Percentiles rank a stretch among this genome's conserved stretches.
phyloP scores from a whole-genome alignment of 208 protist species.

The Trichomonas vaginalis region DNA sequence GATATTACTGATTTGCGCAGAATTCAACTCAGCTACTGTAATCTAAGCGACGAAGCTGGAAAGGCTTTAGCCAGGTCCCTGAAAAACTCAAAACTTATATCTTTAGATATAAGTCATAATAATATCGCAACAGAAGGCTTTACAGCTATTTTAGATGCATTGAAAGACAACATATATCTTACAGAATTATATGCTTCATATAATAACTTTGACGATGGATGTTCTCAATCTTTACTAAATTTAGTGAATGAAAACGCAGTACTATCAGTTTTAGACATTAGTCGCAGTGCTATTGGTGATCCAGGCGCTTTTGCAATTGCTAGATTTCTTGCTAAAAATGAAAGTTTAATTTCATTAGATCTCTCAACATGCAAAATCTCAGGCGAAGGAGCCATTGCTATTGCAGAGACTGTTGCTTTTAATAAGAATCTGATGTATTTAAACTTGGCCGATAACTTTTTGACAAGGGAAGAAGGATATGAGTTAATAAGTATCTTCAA shows the following conservation, averaged over 20 bases:
- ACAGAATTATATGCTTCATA: background rate
- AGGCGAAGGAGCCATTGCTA: background rate
- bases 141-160: background rate
- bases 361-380: background rate
- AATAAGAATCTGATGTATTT: background rate
- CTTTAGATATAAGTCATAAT: background rate
- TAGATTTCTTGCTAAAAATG: background rate
- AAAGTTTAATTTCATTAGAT: background rate
- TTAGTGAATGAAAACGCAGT: background rate
- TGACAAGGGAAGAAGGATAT: conserved; percentile 1
- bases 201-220: background rate
- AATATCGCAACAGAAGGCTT: background rate
- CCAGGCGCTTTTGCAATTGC: background rate
- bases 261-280: background rate
- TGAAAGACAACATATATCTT: background rate
- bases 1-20: background rate
- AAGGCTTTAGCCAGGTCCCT: background rate
- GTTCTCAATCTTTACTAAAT: background rate
- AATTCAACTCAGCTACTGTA: background rate
- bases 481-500: background rate
- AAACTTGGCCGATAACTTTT: background rate
- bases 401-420: background rate
- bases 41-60: background rate
- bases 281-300: background rate
- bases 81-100: background rate